Evolutionary conservation across 495 filamentous ascomycete genomes (phyloP).

Genomic region (Hapsidospora chrysogenum): DNA sequence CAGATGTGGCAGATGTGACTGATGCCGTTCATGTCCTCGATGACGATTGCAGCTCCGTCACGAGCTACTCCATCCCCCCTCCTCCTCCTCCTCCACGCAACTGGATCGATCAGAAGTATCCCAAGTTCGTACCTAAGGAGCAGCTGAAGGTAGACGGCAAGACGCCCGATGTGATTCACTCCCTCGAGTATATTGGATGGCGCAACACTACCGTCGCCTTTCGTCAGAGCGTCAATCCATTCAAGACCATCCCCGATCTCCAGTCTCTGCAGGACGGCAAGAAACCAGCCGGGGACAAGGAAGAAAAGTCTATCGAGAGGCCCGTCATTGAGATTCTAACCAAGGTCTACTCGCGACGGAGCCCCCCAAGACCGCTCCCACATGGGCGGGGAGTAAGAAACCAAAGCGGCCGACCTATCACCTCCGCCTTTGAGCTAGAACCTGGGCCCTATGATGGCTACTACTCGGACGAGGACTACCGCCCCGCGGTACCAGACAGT

Average conservation of each 20-base stretch:
- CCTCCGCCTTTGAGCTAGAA: neutral
- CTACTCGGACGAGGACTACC: neutral
- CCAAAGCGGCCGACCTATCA: neutral
- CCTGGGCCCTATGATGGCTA: neutral
- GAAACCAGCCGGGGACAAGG: too few relatives aligned
- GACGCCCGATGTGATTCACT: neutral
- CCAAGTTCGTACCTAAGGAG: too few relatives aligned
- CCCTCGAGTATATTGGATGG: conserved; percentile 1
- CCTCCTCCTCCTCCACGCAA: too few relatives aligned
- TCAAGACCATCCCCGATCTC: neutral
- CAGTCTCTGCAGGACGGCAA: too few relatives aligned
- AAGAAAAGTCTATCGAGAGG: neutral
- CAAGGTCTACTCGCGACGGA: neutral
- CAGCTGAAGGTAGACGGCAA: conserved; percentile 3
- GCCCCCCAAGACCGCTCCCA: neutral
- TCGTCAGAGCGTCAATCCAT: conserved; percentile 2
- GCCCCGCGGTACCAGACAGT: neutral
- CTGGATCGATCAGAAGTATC: too few relatives aligned
- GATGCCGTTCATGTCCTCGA: too few relatives aligned
- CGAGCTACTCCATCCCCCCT: too few relatives aligned
- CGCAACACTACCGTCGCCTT: neutral
- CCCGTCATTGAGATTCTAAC: conserved; percentile 1
- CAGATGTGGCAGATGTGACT: too few relatives aligned
- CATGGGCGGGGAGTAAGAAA: neutral
- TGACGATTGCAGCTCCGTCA: too few relatives aligned